Evolutionary conservation across 257 asterid genomes (phyloP).

Genomic region (Lycium barbarum): DNA sequence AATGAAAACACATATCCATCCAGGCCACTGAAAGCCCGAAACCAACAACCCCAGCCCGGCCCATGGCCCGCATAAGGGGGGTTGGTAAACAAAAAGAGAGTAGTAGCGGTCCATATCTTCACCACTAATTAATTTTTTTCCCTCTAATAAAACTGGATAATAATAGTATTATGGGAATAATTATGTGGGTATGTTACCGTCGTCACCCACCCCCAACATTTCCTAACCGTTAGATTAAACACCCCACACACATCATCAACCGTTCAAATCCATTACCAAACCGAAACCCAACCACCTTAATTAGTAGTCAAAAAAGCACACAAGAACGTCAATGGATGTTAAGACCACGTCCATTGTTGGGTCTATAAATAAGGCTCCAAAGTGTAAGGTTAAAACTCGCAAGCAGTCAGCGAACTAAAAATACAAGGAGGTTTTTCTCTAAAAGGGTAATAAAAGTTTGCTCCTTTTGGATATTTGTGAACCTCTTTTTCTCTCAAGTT

Average conservation of each 20-base stretch:
- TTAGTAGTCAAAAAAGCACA: neutral
- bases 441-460: neutral
- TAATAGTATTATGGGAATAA: neutral
- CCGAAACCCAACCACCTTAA: constrained; percentile 19
- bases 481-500: neutral
- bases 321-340: neutral
- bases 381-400: constrained; percentile 20
- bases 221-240: neutral
- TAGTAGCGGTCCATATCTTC: neutral
- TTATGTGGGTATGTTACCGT: neutral
- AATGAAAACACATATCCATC: neutral
- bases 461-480: neutral
- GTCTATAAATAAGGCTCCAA: constrained; percentile 41
- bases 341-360: neutral
- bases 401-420: constrained; percentile 39
- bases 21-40: neutral
- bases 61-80: constrained; percentile 12
- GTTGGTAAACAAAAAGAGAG: neutral
- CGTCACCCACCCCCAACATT: constrained; percentile 20
- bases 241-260: neutral
- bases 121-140: neutral
- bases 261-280: neutral
- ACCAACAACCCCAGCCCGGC: neutral
- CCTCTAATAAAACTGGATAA: neutral
- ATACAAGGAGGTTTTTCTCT: neutral